A percentile compares a stretch with the other conserved stretches of the same genome.
Conservation (phyloP, 176 grass and related monocot species). For the Avena atlantica region DNA sequence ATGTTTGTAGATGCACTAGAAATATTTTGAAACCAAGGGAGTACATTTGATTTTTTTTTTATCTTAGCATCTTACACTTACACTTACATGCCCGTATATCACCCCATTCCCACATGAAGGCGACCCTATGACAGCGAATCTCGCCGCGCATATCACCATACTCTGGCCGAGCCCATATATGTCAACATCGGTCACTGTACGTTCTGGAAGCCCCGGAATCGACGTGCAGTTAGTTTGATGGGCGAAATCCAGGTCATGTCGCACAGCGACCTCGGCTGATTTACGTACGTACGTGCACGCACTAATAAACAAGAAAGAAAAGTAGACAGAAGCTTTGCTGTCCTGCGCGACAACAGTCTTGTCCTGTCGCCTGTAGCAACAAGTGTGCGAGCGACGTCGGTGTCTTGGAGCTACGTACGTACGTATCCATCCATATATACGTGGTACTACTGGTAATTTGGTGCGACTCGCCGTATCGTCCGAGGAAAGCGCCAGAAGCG, state of each 20-base stretch:
- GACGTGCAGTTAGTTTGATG: conserved; percentile 3
- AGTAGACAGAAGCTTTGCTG: neutral
- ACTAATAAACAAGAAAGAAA: neutral
- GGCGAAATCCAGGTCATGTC: neutral
- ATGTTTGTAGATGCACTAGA: too few relatives aligned
- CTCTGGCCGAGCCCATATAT: conserved; percentile 15
- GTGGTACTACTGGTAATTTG: too few relatives aligned
- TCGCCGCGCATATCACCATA: neutral
- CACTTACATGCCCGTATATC: too few relatives aligned
- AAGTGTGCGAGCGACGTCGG: neutral
- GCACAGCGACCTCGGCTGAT: conserved; percentile 6
- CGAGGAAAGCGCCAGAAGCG: too few relatives aligned
- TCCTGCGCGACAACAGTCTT: neutral
- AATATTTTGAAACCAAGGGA: too few relatives aligned
- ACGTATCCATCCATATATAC: too few relatives aligned
- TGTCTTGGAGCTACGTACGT: too few relatives aligned
- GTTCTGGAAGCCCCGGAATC: neutral
- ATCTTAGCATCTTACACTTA: too few relatives aligned
- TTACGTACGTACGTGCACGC: conserved; percentile 24
- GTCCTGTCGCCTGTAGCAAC: neutral
- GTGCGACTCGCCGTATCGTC: too few relatives aligned
- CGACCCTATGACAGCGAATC: neutral
- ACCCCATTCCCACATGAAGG: neutral
- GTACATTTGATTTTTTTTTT: too few relatives aligned
- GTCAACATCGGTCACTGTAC: neutral